Conservation (phyloP, 805 yeast species). For the Allodekkera sacchari region DNA sequence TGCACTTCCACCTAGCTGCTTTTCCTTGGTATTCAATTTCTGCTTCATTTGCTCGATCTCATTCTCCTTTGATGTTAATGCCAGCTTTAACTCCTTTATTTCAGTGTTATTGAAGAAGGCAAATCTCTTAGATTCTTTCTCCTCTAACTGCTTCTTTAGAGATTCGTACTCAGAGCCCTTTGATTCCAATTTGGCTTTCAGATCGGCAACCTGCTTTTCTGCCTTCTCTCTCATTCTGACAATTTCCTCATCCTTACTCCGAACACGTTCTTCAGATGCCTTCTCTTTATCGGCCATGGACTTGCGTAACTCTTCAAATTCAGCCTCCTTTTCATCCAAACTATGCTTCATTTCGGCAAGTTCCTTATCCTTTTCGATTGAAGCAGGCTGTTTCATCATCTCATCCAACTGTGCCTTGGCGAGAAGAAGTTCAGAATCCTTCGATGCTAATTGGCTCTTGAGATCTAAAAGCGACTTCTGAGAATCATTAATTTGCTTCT, state of each 20-base stretch:
- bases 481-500: slow-evolving; percentile 5
- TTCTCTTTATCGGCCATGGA: slow-evolving; percentile 2
- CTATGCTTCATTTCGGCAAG: slow-evolving; percentile 6
- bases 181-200: not conserved
- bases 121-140: slow-evolving; percentile 1
- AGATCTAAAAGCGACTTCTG: not conserved
- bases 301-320: slow-evolving; percentile 4
- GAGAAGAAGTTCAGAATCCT: slow-evolving; percentile 1
- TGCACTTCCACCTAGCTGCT: slow-evolving; percentile 4
- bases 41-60: not conserved
- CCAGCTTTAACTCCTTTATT: not conserved
- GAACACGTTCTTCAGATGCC: too few species aligned
- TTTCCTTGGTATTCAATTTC: slow-evolving; percentile 5
- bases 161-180: slow-evolving; percentile 2
- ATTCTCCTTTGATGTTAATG: not conserved
- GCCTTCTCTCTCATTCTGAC: not conserved
- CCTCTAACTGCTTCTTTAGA: slow-evolving; percentile 1
- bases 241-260: slow-evolving; percentile 1
- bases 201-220: not conserved
- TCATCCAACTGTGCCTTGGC: too few species aligned
- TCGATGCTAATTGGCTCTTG: not conserved
- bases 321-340: slow-evolving; percentile 3
- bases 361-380: too few species aligned
- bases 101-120: not conserved
- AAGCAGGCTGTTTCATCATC: slow-evolving; percentile 1